phyloP scores from a whole-genome alignment of 345 rosid species.

The Acer campestre region DNA sequence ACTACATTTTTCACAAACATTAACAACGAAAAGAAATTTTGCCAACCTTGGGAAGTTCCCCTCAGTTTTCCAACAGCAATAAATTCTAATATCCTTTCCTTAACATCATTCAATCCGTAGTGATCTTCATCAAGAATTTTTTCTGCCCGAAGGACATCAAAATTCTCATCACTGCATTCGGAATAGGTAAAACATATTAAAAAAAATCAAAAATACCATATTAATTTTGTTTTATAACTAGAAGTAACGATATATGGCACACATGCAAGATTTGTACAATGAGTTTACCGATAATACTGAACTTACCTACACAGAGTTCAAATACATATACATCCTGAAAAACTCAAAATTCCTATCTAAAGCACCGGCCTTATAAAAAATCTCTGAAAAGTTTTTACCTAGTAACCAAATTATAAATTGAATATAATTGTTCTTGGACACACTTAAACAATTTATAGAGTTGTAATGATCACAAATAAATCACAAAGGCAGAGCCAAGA shows the following conservation, averaged over 20 bases:
- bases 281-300: neutral
- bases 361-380: neutral
- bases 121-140: slow-evolving; percentile 96
- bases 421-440: neutral
- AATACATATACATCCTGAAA: neutral
- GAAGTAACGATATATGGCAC: neutral
- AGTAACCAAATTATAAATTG: neutral
- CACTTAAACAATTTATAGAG: neutral
- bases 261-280: neutral
- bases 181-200: slow-evolving; percentile 2
- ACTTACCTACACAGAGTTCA: neutral
- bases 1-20: neutral
- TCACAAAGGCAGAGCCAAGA: neutral
- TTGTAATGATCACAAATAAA: neutral
- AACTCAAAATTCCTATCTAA: neutral
- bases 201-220: neutral
- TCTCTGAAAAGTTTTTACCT: neutral
- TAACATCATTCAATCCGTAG: slow-evolving; percentile 94
- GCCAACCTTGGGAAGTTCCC: slow-evolving; percentile 94
- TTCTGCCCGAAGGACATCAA: slow-evolving; percentile 88
- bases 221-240: neutral
- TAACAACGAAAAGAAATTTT: neutral
- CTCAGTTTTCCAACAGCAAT: slow-evolving; percentile 98
- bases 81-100: slow-evolving; percentile 97
- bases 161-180: slow-evolving; percentile 86